Evolutionary conservation across 306 rosid genomes (phyloP).

Genomic region (Pueraria montana): DNA sequence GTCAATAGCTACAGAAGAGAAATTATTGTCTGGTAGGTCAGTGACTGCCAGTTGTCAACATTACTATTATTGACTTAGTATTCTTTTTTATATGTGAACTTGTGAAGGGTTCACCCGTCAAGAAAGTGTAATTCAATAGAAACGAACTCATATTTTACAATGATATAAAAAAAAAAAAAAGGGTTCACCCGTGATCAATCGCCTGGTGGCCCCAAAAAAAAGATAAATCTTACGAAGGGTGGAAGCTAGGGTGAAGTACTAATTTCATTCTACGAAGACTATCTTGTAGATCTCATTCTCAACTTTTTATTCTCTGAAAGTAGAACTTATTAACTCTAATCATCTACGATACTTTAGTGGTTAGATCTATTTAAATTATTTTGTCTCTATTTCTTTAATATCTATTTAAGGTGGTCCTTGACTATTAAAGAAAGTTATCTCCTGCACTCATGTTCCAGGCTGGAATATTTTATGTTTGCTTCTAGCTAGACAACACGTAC

Average conservation of each 20-base stretch:
- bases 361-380: neutral
- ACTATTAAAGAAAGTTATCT: neutral
- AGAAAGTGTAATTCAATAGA: too few species aligned
- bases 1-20: neutral
- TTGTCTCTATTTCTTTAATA: neutral
- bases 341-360: neutral
- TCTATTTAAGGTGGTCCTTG: neutral
- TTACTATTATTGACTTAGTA: neutral
- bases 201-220: neutral
- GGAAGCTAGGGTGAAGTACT: too few species aligned
- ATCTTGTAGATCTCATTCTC: neutral
- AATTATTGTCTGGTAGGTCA: neutral
- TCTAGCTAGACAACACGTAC: too few species aligned
- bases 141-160: too few species aligned
- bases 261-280: too few species aligned
- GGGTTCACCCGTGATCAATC: neutral
- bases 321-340: neutral
- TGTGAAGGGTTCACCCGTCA: too few species aligned
- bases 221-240: neutral
- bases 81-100: neutral
- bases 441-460: neutral
- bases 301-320: neutral
- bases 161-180: too few species aligned
- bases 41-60: neutral
- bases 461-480: slow-evolving; percentile 10